These are phyloP conservation scores for Chlamydomonas reinhardtii DNA, from an alignment of 163 green algal species.

Conservation along the genomic window DNA sequence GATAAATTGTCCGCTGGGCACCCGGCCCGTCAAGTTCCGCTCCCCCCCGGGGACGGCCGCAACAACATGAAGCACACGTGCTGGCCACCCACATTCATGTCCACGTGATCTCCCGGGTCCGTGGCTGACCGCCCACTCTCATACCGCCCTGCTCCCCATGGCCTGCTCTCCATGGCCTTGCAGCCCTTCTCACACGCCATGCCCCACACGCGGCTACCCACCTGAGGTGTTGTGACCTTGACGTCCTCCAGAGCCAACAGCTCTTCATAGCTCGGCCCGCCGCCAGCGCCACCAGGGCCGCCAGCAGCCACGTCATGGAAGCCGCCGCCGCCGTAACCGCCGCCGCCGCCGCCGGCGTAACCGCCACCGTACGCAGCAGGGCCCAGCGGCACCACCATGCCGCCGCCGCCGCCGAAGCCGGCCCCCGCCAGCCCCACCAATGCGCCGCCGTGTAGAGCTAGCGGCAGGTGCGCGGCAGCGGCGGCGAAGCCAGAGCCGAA, in stretches of 20 bases:
- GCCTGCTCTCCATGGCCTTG: too few species aligned
- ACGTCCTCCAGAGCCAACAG: conserved; percentile 52
- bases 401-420: not conserved
- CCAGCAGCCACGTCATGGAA: not conserved
- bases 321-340: not conserved
- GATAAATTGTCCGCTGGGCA: too few species aligned
- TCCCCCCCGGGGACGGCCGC: too few species aligned
- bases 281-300: not conserved
- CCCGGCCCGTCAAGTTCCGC: too few species aligned
- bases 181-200: too few species aligned
- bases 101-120: too few species aligned
- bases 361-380: not conserved
- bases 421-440: not conserved
- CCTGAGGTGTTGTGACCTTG: conserved; percentile 47
- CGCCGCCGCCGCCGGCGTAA: not conserved
- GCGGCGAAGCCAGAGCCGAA: not conserved
- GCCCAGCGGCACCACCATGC: not conserved
- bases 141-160: too few species aligned
- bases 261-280: conserved; percentile 14
- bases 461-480: not conserved
- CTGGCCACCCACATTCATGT: too few species aligned
- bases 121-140: too few species aligned
- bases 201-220: not conserved
- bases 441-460: not conserved
- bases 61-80: too few species aligned